Conservation (phyloP, 2,329 filamentous ascomycete genomes). For the Pseudogymnoascus pannorum region DNA sequence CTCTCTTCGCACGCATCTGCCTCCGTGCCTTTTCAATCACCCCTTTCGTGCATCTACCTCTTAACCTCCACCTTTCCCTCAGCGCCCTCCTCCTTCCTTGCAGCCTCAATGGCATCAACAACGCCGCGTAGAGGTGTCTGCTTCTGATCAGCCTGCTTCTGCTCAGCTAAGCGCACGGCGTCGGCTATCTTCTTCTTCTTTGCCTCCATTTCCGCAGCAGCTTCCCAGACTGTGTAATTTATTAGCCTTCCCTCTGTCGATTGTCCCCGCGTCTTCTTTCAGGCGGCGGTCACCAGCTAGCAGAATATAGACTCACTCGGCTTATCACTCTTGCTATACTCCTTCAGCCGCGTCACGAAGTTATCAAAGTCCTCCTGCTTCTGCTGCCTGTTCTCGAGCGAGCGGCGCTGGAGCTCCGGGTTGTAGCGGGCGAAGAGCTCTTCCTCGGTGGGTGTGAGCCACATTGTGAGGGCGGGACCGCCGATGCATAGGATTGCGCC, state of each 20-base stretch:
- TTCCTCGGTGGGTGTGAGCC: constrained; percentile 76
- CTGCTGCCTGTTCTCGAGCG: constrained; percentile 69
- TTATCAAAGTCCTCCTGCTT: constrained; percentile 81
- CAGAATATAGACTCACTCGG: constrained; percentile 58
- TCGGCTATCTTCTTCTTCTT: constrained; percentile 27
- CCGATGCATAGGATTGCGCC: constrained; percentile 67
- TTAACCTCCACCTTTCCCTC: background rate
- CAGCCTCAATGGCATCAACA: background rate
- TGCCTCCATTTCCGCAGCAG: constrained; percentile 34
- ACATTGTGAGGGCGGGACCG: constrained; percentile 77
- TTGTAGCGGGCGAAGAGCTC: constrained; percentile 90
- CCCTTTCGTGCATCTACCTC: background rate
- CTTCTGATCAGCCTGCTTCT: background rate
- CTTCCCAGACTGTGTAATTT: constrained; percentile 37
- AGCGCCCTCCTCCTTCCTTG: background rate
- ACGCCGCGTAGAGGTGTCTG: background rate
- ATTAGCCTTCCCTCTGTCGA: too few species aligned
- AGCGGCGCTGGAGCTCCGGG: constrained; percentile 84
- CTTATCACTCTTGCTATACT: constrained; percentile 85
- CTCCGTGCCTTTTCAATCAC: background rate
- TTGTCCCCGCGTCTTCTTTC: constrained; percentile 9
- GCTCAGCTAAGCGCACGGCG: background rate
- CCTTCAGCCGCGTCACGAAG: constrained; percentile 76
- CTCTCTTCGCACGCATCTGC: background rate
- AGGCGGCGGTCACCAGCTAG: background rate